Evolutionary conservation across 2,329 filamentous ascomycete species (phyloP).

Genomic region (Exophiala sp.): DNA sequence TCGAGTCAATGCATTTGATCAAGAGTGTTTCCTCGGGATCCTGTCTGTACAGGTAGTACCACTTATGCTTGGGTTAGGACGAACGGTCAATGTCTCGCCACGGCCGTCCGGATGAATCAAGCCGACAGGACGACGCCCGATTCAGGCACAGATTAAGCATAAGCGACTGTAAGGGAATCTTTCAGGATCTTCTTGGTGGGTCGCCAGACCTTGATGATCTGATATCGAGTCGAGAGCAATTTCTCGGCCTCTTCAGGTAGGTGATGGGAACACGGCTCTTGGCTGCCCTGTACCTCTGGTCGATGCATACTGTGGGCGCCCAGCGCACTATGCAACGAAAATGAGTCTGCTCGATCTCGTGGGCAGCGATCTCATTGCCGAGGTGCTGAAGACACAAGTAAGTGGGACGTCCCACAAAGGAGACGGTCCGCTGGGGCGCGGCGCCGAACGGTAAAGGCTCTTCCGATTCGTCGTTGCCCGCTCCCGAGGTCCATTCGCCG

Average conservation of each 20-base stretch:
- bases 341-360: no score
- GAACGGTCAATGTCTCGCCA: constrained; percentile 50
- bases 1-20: constrained; percentile 62
- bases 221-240: constrained; percentile 44
- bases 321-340: no score
- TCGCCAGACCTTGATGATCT: constrained; percentile 54
- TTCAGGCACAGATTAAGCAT: constrained; percentile 50
- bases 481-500: no score
- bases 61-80: constrained; percentile 45
- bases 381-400: no score
- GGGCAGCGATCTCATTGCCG: no score
- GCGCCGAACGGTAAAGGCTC: no score
- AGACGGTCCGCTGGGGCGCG: no score
- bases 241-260: constrained; percentile 42
- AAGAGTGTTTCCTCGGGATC: constrained; percentile 54
- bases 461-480: no score
- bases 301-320: no score
- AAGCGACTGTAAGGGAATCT: constrained; percentile 55
- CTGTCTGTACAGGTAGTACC: constrained; percentile 54
- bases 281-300: constrained; percentile 47
- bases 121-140: constrained; percentile 48
- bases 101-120: constrained; percentile 52
- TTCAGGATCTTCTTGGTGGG: constrained; percentile 51
- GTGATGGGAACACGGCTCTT: constrained; percentile 44
- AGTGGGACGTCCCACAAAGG: no score